Evolutionary conservation across 768 basidiomycete genomes (phyloP).

Genomic region (Pleurotus sapidus): DNA sequence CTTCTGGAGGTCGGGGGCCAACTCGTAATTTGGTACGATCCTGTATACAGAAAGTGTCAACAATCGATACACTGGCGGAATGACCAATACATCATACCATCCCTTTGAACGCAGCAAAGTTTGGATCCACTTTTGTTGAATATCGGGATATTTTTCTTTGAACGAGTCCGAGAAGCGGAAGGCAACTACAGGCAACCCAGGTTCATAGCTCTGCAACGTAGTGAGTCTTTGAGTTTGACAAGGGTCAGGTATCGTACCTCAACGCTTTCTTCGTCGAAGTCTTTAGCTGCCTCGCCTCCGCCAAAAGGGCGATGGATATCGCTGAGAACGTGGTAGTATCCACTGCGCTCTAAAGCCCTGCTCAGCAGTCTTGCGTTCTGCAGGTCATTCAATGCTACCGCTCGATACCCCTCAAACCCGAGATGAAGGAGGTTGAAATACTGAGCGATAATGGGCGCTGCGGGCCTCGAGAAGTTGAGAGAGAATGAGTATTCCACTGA

Average conservation of each 20-base stretch:
- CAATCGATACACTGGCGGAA: neutral
- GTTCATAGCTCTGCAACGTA: slow-evolving; percentile 39
- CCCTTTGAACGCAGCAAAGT: slow-evolving; percentile 46
- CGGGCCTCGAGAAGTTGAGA: slow-evolving; percentile 60
- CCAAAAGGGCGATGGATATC: slow-evolving; percentile 46
- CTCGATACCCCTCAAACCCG: slow-evolving; percentile 55
- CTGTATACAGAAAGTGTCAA: slow-evolving; percentile 17
- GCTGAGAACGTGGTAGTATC: slow-evolving; percentile 51
- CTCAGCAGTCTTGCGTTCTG: slow-evolving; percentile 64
- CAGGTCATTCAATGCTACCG: slow-evolving; percentile 45
- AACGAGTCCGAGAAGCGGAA: slow-evolving; percentile 64
- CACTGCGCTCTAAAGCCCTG: slow-evolving; percentile 55
- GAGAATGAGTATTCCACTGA: slow-evolving; percentile 75
- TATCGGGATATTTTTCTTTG: slow-evolving; percentile 48
- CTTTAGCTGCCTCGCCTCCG: slow-evolving; percentile 22
- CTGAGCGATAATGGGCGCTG: slow-evolving; percentile 61
- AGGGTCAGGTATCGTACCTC: slow-evolving; percentile 39
- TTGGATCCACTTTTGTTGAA: slow-evolving; percentile 63
- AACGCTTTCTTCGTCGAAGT: slow-evolving; percentile 47
- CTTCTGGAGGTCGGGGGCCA: slow-evolving; percentile 51
- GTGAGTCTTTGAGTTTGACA: slow-evolving; percentile 11
- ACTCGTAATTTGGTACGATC: slow-evolving; percentile 51
- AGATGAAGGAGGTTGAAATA: slow-evolving; percentile 65
- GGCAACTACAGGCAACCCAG: slow-evolving; percentile 63
- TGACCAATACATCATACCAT: slow-evolving; percentile 40